Evolutionary conservation across 495 filamentous ascomycete species (phyloP).

Genomic region (Achaetomiella virescens): DNA sequence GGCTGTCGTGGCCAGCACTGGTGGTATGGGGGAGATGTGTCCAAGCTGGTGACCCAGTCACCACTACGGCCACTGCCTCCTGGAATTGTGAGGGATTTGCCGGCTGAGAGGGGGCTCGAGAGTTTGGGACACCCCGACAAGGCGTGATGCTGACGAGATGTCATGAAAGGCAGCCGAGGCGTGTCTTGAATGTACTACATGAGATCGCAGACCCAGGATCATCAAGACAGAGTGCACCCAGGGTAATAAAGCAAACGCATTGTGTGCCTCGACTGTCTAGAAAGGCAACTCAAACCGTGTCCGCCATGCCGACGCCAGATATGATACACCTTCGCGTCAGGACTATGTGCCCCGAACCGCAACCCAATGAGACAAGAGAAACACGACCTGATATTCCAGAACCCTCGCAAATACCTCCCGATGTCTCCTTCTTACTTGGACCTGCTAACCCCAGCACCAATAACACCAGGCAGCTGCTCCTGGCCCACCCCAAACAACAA

Average conservation of each 20-base stretch:
- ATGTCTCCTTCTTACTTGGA: conserved; percentile 1
- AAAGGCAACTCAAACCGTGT: neutral
- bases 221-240: too few species aligned
- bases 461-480: conserved; percentile 74
- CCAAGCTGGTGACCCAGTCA: conserved; percentile 26
- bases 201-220: neutral
- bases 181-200: neutral
- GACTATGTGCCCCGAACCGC: neutral
- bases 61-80: conserved; percentile 26
- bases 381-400: neutral
- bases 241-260: neutral
- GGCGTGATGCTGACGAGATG: conserved; percentile 26
- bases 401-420: neutral
- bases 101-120: conserved; percentile 50
- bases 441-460: conserved; percentile 74
- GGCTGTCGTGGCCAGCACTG: conserved; percentile 31
- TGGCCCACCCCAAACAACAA: conserved; percentile 73
- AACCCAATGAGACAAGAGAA: neutral
- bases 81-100: conserved; percentile 26
- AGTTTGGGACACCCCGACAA: conserved; percentile 56
- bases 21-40: conserved; percentile 14
- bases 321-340: neutral
- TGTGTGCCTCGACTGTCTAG: conserved; percentile 4
- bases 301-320: conserved; percentile 5
- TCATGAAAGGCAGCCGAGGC: neutral